Percentiles rank a stretch among this genome's conserved stretches.
phyloP scores from a whole-genome alignment of 768 basidiomycete species.

The Tulasnella sp. region DNA sequence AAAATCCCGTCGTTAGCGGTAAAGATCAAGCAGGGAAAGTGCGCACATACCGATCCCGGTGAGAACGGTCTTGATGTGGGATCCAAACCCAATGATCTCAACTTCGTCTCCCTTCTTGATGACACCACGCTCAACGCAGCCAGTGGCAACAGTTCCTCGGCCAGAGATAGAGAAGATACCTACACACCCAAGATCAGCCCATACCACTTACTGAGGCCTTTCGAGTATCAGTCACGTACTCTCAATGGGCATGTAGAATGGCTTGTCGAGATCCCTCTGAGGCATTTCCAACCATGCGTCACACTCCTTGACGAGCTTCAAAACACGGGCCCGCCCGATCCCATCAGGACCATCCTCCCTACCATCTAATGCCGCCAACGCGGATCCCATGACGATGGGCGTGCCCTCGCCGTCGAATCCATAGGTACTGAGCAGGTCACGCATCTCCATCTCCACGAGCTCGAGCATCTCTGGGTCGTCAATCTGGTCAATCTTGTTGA shows the following conservation, averaged over 20 bases:
- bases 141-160: conserved; percentile 95
- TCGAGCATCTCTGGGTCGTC: conserved; percentile 97
- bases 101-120: conserved; percentile 88
- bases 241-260: conserved; percentile 93
- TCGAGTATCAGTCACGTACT: conserved; percentile 31
- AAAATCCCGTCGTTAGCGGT: not conserved
- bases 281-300: conserved; percentile 95
- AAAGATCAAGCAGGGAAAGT: not conserved
- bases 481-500: conserved; percentile 98
- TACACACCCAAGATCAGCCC: conserved; percentile 14
- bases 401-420: conserved; percentile 96
- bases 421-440: conserved; percentile 83
- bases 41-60: conserved; percentile 72
- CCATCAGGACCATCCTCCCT: conserved; percentile 39
- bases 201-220: not conserved
- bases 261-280: conserved; percentile 89
- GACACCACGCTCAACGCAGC: conserved; percentile 87
- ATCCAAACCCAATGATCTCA: conserved; percentile 82
- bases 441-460: conserved; percentile 99
- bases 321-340: conserved; percentile 68
- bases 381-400: conserved; percentile 97
- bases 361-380: conserved; percentile 87
- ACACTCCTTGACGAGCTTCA: conserved; percentile 73
- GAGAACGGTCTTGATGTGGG: conserved; percentile 75
- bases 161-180: conserved; percentile 97